Percentiles rank a stretch among this genome's conserved stretches.
Evolutionary conservation across 2,329 filamentous ascomycete species (phyloP).

Genomic region (Didymella sp.): DNA sequence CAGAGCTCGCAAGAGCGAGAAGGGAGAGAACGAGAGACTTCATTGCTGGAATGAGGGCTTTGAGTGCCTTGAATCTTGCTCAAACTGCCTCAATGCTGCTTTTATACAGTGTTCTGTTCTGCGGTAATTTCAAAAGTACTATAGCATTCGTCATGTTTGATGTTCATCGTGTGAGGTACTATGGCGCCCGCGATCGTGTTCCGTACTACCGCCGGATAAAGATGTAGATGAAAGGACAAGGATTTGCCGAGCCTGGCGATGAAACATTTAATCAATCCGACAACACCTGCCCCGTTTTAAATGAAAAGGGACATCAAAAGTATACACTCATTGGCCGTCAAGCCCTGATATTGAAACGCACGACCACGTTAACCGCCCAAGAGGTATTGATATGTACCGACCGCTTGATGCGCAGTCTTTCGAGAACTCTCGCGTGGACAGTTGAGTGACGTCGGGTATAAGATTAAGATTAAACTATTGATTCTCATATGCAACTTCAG

Average conservation of each 20-base stretch:
- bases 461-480: slow-evolving; percentile 13
- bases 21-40: slow-evolving; percentile 36
- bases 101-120: slow-evolving; percentile 13
- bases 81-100: slow-evolving; percentile 7
- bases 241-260: slow-evolving; percentile 17
- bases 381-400: neutral
- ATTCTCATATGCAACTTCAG: slow-evolving; percentile 2
- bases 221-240: slow-evolving; percentile 11
- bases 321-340: neutral
- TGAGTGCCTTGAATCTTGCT: slow-evolving; percentile 8
- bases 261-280: slow-evolving; percentile 21
- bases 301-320: neutral
- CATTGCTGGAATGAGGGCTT: slow-evolving; percentile 25
- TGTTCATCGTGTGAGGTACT: neutral
- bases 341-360: neutral
- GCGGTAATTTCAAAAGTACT: neutral
- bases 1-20: slow-evolving; percentile 31
- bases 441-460: neutral
- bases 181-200: slow-evolving; percentile 5
- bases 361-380: neutral
- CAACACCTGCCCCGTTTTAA: slow-evolving; percentile 1
- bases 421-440: no score
- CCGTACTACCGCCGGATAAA: slow-evolving; percentile 35
- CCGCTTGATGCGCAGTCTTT: no score
- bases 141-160: neutral